phyloP scores from a whole-genome alignment of 2,329 filamentous ascomycete species.

The Alternaria sp. region DNA sequence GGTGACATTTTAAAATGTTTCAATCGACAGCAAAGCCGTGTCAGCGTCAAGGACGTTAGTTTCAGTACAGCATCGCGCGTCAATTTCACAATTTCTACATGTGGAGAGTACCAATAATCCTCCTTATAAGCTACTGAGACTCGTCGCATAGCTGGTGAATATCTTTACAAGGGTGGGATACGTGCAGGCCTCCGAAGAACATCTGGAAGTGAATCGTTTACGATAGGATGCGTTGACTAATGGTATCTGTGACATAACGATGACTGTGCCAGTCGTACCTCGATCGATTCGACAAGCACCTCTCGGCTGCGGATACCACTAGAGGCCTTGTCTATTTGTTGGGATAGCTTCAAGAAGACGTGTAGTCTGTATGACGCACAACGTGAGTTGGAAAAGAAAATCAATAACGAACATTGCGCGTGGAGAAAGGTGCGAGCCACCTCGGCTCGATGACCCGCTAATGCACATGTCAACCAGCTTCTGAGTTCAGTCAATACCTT shows the following conservation, averaged over 20 bases:
- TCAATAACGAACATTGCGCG: neutral
- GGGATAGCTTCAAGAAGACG: neutral
- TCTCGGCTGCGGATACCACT: neutral
- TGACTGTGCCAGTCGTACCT: neutral
- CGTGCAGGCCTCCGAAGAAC: neutral
- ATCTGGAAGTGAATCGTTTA: neutral
- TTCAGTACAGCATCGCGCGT: neutral
- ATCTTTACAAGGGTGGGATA: neutral
- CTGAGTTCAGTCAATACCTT: neutral
- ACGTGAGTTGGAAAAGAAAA: neutral
- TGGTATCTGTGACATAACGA: neutral
- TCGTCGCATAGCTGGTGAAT: neutral
- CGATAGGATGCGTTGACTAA: neutral
- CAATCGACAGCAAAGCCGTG: neutral
- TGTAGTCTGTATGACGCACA: neutral
- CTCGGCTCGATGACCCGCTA: neutral
- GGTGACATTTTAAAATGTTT: neutral
- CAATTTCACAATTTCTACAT: neutral
- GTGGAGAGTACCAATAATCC: neutral
- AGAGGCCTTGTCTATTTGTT: neutral
- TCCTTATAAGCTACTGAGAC: neutral
- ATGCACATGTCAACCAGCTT: neutral
- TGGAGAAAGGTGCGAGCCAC: neutral
- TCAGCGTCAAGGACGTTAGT: neutral
- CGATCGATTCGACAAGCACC: neutral